Evolutionary conservation across 2,329 filamentous ascomycete species (phyloP).

Genomic region (Xylaria sp.): DNA sequence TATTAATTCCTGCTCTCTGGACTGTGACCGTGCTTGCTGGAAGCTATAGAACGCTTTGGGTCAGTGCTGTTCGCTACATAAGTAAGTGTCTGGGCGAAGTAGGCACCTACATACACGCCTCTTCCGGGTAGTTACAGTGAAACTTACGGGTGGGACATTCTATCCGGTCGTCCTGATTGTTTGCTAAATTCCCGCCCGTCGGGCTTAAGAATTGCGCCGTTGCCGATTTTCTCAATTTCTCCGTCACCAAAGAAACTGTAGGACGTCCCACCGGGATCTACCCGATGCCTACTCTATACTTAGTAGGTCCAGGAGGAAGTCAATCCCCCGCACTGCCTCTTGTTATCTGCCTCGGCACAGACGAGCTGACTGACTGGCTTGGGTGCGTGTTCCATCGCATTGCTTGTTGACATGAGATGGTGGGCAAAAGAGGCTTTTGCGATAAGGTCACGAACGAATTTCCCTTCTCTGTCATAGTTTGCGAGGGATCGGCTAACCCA

Average conservation of each 20-base stretch:
- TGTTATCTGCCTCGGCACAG: not conserved
- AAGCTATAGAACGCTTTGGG: not conserved
- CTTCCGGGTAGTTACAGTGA: not conserved
- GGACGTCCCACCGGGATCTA: too few species aligned
- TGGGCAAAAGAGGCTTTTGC: not conserved
- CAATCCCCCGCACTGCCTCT: too few species aligned
- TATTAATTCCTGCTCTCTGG: not conserved
- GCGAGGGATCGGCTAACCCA: too few species aligned
- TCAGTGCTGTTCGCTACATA: too few species aligned
- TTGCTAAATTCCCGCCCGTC: not conserved
- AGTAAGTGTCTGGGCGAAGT: too few species aligned
- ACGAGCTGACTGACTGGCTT: not conserved
- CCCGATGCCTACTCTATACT: too few species aligned
- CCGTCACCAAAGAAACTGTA: too few species aligned
- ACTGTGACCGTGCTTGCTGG: not conserved
- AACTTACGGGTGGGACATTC: not conserved
- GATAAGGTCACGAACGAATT: conserved; percentile 1
- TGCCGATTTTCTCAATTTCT: not conserved
- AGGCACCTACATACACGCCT: not conserved
- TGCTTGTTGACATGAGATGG: too few species aligned
- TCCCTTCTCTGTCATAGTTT: conserved; percentile 12
- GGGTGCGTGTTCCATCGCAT: too few species aligned
- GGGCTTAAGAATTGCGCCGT: not conserved
- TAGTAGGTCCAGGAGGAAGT: too few species aligned
- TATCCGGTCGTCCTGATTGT: not conserved